phyloP scores from a whole-genome alignment of 192 early-diverging fungal genomes.

The Gorgonomyces haynaldii region DNA sequence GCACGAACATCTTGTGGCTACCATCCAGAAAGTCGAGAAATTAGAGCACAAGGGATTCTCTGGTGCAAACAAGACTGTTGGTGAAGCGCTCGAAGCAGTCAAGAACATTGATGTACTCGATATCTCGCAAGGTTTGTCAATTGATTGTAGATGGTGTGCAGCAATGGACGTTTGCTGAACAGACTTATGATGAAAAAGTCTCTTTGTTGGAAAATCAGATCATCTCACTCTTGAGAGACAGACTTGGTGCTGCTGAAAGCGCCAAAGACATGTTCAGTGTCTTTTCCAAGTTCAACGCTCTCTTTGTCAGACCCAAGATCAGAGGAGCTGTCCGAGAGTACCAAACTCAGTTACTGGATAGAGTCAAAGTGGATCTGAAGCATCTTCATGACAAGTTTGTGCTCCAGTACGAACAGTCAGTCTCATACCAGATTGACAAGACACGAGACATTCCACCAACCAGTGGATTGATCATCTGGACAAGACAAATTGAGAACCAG shows the following conservation, averaged over 20 bases:
- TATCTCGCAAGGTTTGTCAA: slow-evolving; percentile 54
- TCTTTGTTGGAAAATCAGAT: slow-evolving; percentile 95
- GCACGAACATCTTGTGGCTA: slow-evolving; percentile 96
- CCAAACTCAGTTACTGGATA: slow-evolving; percentile 94
- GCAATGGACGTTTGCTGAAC: slow-evolving; percentile 82
- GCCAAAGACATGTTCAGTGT: slow-evolving; percentile 93
- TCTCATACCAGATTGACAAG: slow-evolving; percentile 79
- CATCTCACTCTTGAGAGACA: slow-evolving; percentile 82
- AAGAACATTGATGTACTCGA: slow-evolving; percentile 92
- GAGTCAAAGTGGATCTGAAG: slow-evolving; percentile 95
- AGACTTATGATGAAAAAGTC: slow-evolving; percentile 87
- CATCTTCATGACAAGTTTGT: slow-evolving; percentile 95
- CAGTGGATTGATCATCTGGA: slow-evolving; percentile 92
- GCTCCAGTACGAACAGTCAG: slow-evolving; percentile 75
- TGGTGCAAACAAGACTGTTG: slow-evolving; percentile 75
- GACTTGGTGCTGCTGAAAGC: slow-evolving; percentile 87
- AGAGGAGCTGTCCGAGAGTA: slow-evolving; percentile 99
- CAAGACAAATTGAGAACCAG: slow-evolving; percentile 93
- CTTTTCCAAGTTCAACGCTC: slow-evolving; percentile 98
- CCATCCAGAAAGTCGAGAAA: slow-evolving; percentile 87
- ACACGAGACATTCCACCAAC: slow-evolving; percentile 88
- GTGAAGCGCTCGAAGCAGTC: slow-evolving; percentile 79
- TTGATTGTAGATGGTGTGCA: slow-evolving; percentile 69
- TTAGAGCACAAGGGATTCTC: slow-evolving; percentile 26
- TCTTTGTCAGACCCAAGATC: slow-evolving; percentile 99